Percentiles rank a stretch among this genome's conserved stretches.
Conservation (phyloP, 139 green algal species). For the Volvox reticuliferus region DNA sequence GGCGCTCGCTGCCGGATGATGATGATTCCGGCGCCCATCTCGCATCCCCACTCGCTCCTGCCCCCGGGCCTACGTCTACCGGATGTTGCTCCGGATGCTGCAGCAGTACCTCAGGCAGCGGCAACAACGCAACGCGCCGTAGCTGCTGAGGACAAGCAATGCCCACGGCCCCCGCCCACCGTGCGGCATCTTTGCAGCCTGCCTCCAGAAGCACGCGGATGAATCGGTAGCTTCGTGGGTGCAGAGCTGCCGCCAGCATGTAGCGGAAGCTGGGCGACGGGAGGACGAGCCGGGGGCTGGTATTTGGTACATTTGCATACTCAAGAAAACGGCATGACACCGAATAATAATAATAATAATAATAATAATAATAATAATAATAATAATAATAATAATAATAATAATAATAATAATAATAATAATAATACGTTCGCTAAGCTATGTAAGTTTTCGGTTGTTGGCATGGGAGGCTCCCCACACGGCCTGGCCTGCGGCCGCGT, state of each 20-base stretch:
- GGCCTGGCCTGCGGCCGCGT: too few species aligned
- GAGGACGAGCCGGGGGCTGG: neutral
- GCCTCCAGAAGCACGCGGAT: slow-evolving; percentile 10
- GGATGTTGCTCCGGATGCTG: too few species aligned
- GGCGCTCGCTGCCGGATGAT: too few species aligned
- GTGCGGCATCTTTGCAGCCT: neutral
- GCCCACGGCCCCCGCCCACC: neutral
- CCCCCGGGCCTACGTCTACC: too few species aligned
- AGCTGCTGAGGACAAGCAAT: neutral
- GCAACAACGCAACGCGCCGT: neutral
- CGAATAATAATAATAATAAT: neutral
- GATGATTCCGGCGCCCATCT: too few species aligned
- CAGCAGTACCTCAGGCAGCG: neutral
- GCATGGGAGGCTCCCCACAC: too few species aligned
- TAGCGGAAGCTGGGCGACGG: neutral
- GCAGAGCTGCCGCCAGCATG: slow-evolving; percentile 36
- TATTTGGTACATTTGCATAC: neutral
- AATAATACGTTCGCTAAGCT: too few species aligned
- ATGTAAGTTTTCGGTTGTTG: too few species aligned
- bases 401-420: too few species aligned
- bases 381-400: too few species aligned
- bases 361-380: too few species aligned
- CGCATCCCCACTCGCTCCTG: too few species aligned
- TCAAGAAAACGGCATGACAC: neutral
- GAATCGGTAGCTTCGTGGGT: slow-evolving; percentile 38